These are phyloP conservation scores for Scheffersomyces parashehatae DNA, from an alignment of 1,139 yeast genomes.

Conservation along the genomic window DNA sequence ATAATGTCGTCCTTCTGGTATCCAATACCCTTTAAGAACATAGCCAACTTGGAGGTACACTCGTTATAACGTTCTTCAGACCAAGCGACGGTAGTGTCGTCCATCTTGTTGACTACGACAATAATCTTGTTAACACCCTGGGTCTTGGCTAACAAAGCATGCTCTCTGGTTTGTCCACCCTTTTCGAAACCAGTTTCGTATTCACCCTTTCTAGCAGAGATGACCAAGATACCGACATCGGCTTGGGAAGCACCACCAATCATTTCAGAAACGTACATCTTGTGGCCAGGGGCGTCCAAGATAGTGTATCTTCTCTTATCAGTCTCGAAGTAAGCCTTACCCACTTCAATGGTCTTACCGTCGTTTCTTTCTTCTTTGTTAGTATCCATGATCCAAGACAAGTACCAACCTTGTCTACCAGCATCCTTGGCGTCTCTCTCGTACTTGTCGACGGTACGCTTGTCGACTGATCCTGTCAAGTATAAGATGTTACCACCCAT, in stretches of 20 bases:
- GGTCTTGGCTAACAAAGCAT: conserved; percentile 94
- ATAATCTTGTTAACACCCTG: conserved; percentile 94
- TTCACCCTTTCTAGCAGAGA: conserved; percentile 98
- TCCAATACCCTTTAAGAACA: conserved; percentile 87
- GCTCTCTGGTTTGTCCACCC: conserved; percentile 99
- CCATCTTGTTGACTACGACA: conserved; percentile 98
- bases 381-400: conserved; percentile 99
- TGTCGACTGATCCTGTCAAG: conserved; percentile 95
- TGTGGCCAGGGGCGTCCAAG: conserved; percentile 99
- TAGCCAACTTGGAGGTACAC: conserved; percentile 79
- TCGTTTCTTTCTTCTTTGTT: conserved; percentile 98
- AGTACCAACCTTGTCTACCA: conserved; percentile 99
- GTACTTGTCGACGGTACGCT: conserved; percentile 97
- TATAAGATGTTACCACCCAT: conserved; percentile 97
- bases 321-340: conserved; percentile 95
- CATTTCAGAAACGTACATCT: conserved; percentile 98
- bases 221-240: conserved; percentile 94
- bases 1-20: conserved; percentile 81
- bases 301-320: conserved; percentile 97
- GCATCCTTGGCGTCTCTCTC: conserved; percentile 99
- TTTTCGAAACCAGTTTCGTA: conserved; percentile 99
- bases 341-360: conserved; percentile 99
- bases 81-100: conserved; percentile 96
- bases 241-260: conserved; percentile 99
- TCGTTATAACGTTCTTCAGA: conserved; percentile 94